Evolutionary conservation across 495 filamentous ascomycete genomes (phyloP).

Genomic region (Penicillium ochrochloron): DNA sequence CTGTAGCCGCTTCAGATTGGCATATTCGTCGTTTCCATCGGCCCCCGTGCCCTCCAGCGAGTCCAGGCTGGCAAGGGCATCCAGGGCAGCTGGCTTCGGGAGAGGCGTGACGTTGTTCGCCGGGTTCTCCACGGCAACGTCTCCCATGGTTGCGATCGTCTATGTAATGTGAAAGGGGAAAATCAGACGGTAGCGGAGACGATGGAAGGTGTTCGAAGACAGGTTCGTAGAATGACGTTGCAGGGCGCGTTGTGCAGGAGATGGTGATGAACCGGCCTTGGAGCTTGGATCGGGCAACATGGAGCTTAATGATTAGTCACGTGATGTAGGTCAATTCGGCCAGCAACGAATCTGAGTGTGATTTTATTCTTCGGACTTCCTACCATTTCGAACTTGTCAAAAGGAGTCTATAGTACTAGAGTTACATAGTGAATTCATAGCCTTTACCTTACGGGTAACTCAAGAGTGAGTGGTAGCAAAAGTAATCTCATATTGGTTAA

Average conservation of each 20-base stretch:
- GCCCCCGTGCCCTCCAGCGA: constrained; percentile 77
- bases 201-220: constrained; percentile 10
- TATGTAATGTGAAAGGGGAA: constrained; percentile 1
- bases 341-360: not conserved
- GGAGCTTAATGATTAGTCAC: constrained; percentile 27
- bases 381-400: constrained; percentile 1
- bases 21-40: constrained; percentile 91
- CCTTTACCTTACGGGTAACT: not conserved
- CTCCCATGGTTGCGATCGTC: constrained; percentile 68
- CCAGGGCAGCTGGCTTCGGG: constrained; percentile 77
- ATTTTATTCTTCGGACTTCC: not conserved
- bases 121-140: constrained; percentile 81
- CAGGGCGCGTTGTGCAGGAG: constrained; percentile 23
- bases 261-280: constrained; percentile 15
- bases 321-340: constrained; percentile 15
- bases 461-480: not conserved
- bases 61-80: constrained; percentile 86
- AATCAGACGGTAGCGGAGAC: constrained; percentile 7
- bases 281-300: constrained; percentile 25
- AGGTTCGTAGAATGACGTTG: constrained; percentile 17
- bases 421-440: not conserved
- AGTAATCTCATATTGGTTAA: not conserved
- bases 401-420: not conserved
- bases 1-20: constrained; percentile 91
- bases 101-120: constrained; percentile 71